Conservation (phyloP, 83 land plant species). For the Thuja plicata region DNA sequence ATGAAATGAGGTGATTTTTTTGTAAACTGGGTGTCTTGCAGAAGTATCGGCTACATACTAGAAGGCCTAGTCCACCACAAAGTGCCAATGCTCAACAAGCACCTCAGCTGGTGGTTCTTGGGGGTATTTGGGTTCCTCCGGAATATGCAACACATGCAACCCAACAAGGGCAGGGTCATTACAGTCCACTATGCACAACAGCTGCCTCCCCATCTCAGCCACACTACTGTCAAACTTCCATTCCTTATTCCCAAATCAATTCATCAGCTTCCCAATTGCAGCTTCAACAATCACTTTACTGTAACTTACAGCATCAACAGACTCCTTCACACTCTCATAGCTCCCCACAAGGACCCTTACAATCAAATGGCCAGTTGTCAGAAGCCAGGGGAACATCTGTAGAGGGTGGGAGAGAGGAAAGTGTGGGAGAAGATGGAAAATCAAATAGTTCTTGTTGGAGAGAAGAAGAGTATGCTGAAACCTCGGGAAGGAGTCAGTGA, state of each 20-base stretch:
- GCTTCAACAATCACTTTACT: conserved; percentile 21
- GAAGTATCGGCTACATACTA: conserved; percentile 66
- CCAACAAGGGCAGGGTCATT: too few species aligned
- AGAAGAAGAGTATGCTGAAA: not conserved
- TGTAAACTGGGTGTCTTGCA: conserved; percentile 4
- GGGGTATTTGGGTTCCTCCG: conserved; percentile 46
- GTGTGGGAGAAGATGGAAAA: conserved; percentile 21
- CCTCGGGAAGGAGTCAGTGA: not conserved
- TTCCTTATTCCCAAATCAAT: conserved; percentile 15
- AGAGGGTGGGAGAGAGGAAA: conserved; percentile 39
- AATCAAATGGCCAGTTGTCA: conserved; percentile 33
- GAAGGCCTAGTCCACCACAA: conserved; percentile 20
- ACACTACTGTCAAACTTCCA: conserved; percentile 33
- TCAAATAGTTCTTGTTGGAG: conserved; percentile 13
- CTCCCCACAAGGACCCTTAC: conserved; percentile 47
- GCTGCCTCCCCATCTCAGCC: conserved; percentile 19
- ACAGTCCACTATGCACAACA: conserved; percentile 29
- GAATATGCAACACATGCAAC: conserved; percentile 19
- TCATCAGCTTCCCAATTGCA: conserved; percentile 9
- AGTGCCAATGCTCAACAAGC: conserved; percentile 9
- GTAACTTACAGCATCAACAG: conserved; percentile 14
- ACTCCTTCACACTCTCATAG: conserved; percentile 26
- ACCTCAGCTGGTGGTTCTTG: conserved; percentile 29
- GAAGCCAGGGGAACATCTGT: conserved; percentile 11
- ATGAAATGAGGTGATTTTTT: not conserved